Conservation (phyloP, 2,329 filamentous ascomycete genomes). For the Thielaviopsis populi region DNA sequence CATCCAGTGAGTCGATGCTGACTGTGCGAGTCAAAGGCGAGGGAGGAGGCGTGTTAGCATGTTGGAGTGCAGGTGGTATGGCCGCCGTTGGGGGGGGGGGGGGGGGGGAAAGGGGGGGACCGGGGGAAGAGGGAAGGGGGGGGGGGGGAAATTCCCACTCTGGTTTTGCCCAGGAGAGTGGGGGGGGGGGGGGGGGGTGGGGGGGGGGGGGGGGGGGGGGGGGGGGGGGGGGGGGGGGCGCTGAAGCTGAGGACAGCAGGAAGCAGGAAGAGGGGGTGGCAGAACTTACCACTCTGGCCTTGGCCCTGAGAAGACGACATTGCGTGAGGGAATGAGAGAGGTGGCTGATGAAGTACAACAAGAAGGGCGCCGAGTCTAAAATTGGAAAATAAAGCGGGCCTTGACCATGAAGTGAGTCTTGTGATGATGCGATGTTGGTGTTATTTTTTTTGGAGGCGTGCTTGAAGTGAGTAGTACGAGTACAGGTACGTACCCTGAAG, state of each 20-base stretch:
- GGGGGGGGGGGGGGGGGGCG: background rate
- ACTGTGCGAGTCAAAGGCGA: slow-evolving; percentile 23
- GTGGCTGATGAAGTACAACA: background rate
- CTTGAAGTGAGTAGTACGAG: background rate
- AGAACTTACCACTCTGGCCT: slow-evolving; percentile 9
- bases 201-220: no score
- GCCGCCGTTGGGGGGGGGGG: no score
- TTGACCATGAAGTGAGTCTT: no score
- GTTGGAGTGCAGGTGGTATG: background rate
- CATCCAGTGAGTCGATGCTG: slow-evolving; percentile 58
- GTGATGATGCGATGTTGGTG: background rate
- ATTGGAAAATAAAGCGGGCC: no score
- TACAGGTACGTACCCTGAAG: background rate
- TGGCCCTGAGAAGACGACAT: slow-evolving; percentile 11
- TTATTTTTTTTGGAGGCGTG: slow-evolving; percentile 3
- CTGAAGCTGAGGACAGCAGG: background rate
- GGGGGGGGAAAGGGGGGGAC: no score
- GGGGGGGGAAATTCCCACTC: no score
- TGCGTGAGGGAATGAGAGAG: background rate
- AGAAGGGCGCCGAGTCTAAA: background rate
- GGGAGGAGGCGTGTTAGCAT: background rate
- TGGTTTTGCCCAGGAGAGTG: no score
- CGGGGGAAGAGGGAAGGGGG: no score
- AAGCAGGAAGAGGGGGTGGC: background rate
- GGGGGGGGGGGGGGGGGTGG: no score